Base-by-base conservation (phyloP, 805 yeast species). In the Wickerhamiella shivajii region DNA sequence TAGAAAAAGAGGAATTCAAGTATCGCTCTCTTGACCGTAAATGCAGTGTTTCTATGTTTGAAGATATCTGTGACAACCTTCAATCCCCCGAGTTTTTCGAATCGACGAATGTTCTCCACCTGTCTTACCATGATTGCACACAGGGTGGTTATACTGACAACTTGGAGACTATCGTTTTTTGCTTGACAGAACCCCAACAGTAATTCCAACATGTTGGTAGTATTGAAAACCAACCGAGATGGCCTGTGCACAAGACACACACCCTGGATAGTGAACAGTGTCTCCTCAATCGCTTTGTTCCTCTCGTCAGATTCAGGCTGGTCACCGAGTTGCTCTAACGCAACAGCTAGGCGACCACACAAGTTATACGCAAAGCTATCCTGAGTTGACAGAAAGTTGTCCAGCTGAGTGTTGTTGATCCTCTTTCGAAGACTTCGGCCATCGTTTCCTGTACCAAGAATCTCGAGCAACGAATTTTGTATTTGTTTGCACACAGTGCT, bases 1-100 rank as follows among this genome's bases (percentile, higher is more conserved):
- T 77, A 77, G 48, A 76, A 74, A 36, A 77, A 67, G 33, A 77
- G 55, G 49, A 77, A 77, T 53, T 77, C 85, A 31, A 77, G 61
- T 9, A 73, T 64, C 43, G 73, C 70, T 41, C 74, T 67, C 44
- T 74, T 73, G 10, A 76, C 64, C 21, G 63, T 63, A 44, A 72
- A 72, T 26, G 67, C 46, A 3, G 65, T 53, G 16, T 50, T 43
- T 28, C 54, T 52, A 18, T 50, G 49, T 36, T 58, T 63, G 47
- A 67, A 58, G 9, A 66, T 44, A 4, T 50, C 46, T 40, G 79
- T 73, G 4, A 76, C 54, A 0, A 55, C 53, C 24, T 65, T 59
- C 21, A 76, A 66, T 0, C 85, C 87, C 5, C 58, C 55, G 35
- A 67, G 50, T 5, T 47, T 46, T 48, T 77, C 87, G 49, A 77